Evolutionary conservation across 1,284 basidiomycete genomes (phyloP).

Genomic region (Pseudozyma thailandica): DNA sequence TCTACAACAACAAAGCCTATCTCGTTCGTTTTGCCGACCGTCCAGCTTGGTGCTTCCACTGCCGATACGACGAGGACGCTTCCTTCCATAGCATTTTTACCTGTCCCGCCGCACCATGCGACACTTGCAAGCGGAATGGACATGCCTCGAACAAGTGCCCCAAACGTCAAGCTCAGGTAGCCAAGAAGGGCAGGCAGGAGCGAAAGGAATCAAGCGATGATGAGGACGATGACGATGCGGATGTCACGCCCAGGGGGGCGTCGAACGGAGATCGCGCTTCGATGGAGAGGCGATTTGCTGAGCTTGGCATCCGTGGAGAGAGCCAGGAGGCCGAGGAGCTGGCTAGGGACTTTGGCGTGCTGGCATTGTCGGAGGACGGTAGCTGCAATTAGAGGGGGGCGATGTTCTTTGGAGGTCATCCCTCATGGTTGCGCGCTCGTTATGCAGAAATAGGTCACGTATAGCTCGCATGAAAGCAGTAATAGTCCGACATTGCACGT

Average conservation of each 20-base stretch:
- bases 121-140: conserved; percentile 13
- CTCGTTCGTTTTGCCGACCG: conserved; percentile 30
- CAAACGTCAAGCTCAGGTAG: conserved; percentile 15
- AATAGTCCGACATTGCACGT: neutral
- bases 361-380: conserved; percentile 27
- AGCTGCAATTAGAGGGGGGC: conserved; percentile 4
- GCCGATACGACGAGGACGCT: conserved; percentile 17
- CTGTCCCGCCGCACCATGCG: conserved; percentile 16
- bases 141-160: conserved; percentile 23
- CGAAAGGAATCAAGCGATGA: conserved; percentile 1
- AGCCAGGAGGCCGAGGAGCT: conserved; percentile 32
- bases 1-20: conserved; percentile 19
- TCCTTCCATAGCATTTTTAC: conserved; percentile 28
- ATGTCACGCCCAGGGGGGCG: neutral
- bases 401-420: too few relatives aligned
- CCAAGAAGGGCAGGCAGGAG: conserved; percentile 11
- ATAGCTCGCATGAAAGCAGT: too few relatives aligned
- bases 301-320: conserved; percentile 22
- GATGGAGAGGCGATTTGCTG: conserved; percentile 31
- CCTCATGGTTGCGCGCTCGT: too few relatives aligned
- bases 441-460: too few relatives aligned
- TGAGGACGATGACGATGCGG: conserved; percentile 7
- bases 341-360: conserved; percentile 28
- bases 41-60: conserved; percentile 33
- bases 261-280: conserved; percentile 14